Conservation (phyloP, 495 filamentous ascomycete species). For the Penicillium coffeae region DNA sequence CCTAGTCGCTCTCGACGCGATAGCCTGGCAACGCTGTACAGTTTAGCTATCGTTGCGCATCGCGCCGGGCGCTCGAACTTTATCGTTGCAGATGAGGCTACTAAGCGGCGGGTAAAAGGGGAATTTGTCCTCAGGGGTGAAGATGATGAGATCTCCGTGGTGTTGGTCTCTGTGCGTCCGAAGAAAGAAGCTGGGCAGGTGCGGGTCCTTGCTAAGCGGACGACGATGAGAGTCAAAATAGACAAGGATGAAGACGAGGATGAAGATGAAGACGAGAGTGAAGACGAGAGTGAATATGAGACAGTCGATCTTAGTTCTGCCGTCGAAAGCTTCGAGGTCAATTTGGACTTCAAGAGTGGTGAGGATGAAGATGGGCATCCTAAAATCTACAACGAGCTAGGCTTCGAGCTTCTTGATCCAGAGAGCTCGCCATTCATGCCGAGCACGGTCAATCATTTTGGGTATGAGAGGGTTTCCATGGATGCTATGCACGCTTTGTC, state of each 20-base stretch:
- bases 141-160: background rate
- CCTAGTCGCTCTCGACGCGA: background rate
- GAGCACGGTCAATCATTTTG: background rate
- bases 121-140: constrained; percentile 2
- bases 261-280: background rate
- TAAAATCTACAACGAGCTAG: background rate
- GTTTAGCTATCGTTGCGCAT: constrained; percentile 4
- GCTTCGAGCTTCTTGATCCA: constrained; percentile 11
- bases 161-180: background rate
- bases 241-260: background rate
- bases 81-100: constrained; percentile 4
- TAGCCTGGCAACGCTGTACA: constrained; percentile 11
- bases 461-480: background rate
- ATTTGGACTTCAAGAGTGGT: background rate
- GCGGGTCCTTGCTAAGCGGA: constrained; percentile 7
- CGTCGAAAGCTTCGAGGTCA: background rate
- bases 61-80: constrained; percentile 3
- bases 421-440: constrained; percentile 3
- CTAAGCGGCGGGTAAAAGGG: constrained; percentile 5
- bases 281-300: background rate
- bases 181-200: background rate
- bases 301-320: background rate
- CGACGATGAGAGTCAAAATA: background rate
- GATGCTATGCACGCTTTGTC: background rate
- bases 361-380: background rate